Conservation (phyloP, 139 green algal species). For the Coelastrella sp. region DNA sequence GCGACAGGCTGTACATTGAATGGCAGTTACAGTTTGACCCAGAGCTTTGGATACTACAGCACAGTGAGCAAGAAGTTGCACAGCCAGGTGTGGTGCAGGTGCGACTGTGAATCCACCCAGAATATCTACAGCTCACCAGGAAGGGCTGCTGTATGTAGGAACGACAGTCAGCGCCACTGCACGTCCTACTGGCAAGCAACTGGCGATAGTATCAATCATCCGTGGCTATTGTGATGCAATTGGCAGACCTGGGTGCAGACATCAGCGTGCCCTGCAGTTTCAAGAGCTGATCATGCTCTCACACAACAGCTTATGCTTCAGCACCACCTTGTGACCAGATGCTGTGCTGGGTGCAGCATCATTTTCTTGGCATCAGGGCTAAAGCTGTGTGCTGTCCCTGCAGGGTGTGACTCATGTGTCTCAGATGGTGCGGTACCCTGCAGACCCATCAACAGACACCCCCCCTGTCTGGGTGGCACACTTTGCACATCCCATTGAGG, state of each 20-base stretch:
- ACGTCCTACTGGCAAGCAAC: too few relatives aligned
- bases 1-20: slow-evolving; percentile 73
- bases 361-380: too few relatives aligned
- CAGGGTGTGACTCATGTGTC: slow-evolving; percentile 74
- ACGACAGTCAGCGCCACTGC: too few relatives aligned
- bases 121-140: not conserved
- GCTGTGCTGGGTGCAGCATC: not conserved
- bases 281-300: too few relatives aligned
- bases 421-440: slow-evolving; percentile 57
- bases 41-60: slow-evolving; percentile 60
- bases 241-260: too few relatives aligned
- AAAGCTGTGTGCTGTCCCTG: not conserved
- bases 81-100: slow-evolving; percentile 59
- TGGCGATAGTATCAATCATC: too few relatives aligned
- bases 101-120: not conserved
- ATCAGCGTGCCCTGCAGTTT: too few relatives aligned
- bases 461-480: slow-evolving; percentile 66
- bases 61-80: slow-evolving; percentile 35
- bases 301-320: too few relatives aligned
- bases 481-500: slow-evolving; percentile 73
- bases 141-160: not conserved
- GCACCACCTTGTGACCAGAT: not conserved
- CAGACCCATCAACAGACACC: slow-evolving; percentile 32
- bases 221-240: too few relatives aligned
- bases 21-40: slow-evolving; percentile 65